Conservation (phyloP, 345 rosid species). For the Chamaenerion angustifolium region DNA sequence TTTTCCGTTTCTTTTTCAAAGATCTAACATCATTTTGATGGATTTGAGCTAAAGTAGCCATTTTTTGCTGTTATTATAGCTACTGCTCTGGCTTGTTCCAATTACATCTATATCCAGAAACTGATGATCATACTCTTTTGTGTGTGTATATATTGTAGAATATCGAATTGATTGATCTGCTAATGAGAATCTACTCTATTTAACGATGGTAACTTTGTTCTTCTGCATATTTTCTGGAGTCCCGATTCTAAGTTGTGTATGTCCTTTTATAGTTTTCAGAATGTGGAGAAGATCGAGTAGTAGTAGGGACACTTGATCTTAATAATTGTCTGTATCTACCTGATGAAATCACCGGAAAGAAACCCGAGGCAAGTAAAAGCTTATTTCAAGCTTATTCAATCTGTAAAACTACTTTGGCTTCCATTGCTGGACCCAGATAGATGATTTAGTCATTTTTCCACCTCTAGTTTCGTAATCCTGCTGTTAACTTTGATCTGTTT, state of each 20-base stretch:
- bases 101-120: too few relatives aligned
- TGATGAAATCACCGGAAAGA: constrained; percentile 72
- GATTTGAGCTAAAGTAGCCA: too few relatives aligned
- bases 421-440: neutral
- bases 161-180: too few relatives aligned
- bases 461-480: neutral
- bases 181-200: too few relatives aligned
- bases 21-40: too few relatives aligned
- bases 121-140: too few relatives aligned
- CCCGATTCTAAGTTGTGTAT: neutral
- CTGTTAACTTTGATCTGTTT: neutral
- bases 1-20: too few relatives aligned
- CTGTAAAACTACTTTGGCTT: neutral
- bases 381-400: neutral
- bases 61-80: too few relatives aligned
- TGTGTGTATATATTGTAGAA: too few relatives aligned
- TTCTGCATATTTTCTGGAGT: neutral
- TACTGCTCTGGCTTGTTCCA: too few relatives aligned
- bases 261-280: constrained; percentile 33
- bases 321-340: constrained; percentile 76
- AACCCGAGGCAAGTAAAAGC: constrained; percentile 45
- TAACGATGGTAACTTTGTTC: too few relatives aligned
- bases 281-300: constrained; percentile 65
- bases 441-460: neutral
- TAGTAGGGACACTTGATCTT: constrained; percentile 81